phyloP scores from a whole-genome alignment of 176 grass and related monocot genomes.

The Avena insularis region DNA sequence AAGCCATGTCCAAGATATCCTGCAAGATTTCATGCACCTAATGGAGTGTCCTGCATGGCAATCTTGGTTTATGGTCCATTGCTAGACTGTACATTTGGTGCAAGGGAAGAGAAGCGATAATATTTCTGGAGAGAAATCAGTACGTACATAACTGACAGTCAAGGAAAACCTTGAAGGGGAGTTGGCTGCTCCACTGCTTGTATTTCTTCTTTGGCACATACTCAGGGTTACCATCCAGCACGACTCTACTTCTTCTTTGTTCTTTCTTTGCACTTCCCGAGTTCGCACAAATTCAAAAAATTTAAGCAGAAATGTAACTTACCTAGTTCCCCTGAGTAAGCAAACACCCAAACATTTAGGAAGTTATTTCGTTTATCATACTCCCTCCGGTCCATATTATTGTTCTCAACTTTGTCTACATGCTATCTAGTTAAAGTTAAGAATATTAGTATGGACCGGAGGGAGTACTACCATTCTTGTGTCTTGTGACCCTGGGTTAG shows the following conservation, averaged over 20 bases:
- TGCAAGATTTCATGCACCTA: slow-evolving; percentile 7
- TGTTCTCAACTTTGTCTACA: too few species aligned
- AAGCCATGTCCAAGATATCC: slow-evolving; percentile 15
- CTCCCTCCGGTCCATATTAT: too few species aligned
- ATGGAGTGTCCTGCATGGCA: slow-evolving; percentile 6
- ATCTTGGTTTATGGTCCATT: slow-evolving; percentile 40
- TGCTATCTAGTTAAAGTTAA: too few species aligned
- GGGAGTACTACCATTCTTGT: too few species aligned
- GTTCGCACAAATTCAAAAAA: too few species aligned
- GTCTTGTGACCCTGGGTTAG: too few species aligned
- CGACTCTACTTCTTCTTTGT: not conserved
- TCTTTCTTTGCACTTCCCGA: too few species aligned
- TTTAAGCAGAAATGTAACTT: too few species aligned
- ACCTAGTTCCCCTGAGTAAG: too few species aligned
- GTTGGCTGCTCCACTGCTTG: not conserved
- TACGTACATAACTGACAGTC: slow-evolving; percentile 24
- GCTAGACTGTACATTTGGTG: not conserved
- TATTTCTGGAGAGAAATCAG: not conserved
- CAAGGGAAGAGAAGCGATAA: not conserved
- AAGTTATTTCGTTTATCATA: too few species aligned
- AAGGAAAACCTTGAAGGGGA: slow-evolving; percentile 20
- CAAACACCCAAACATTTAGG: too few species aligned
- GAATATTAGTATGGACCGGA: too few species aligned
- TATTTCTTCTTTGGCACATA: not conserved
- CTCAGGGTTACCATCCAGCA: not conserved